A percentile compares a stretch with the other conserved stretches of the same genome.
These are phyloP conservation scores for Cryphonectria carpinicola DNA, from an alignment of 2,329 filamentous ascomycete species.

Conservation along the genomic window DNA sequence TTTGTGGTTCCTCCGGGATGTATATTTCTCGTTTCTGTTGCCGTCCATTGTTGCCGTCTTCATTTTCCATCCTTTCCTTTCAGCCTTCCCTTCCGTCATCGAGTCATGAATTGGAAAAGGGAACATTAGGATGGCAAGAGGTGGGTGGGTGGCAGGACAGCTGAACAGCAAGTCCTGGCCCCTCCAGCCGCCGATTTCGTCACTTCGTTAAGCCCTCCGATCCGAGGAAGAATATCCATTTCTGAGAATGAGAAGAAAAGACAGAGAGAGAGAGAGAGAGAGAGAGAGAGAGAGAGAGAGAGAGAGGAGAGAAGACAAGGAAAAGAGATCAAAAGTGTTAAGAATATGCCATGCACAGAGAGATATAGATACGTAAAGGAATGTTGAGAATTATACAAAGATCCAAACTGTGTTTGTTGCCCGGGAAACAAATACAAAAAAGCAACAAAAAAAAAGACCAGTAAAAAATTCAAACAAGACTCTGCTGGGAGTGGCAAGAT, in stretches of 20 bases:
- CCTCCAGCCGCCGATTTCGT: slow-evolving; percentile 9
- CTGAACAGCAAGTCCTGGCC: background rate
- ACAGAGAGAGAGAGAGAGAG: too few species aligned
- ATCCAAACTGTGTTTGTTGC: slow-evolving; percentile 9
- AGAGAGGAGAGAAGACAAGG: background rate
- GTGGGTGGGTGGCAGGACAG: background rate
- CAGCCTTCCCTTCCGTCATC: slow-evolving; percentile 32
- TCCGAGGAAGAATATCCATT: background rate
- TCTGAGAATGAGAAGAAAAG: background rate
- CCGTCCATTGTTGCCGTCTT: slow-evolving; percentile 17
- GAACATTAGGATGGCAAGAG: slow-evolving; percentile 6
- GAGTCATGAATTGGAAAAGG: slow-evolving; percentile 25
- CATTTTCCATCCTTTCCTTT: slow-evolving; percentile 19
- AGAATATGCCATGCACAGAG: background rate
- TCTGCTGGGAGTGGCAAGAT: slow-evolving; percentile 1
- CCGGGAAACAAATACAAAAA: background rate
- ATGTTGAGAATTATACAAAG: slow-evolving; percentile 19
- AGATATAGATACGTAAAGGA: slow-evolving; percentile 5
- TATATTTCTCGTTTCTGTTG: slow-evolving; percentile 18
- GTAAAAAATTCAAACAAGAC: background rate
- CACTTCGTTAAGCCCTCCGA: slow-evolving; percentile 4
- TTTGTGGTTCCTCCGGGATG: slow-evolving; percentile 10
- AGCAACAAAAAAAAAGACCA: background rate
- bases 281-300: too few species aligned
- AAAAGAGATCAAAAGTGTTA: slow-evolving; percentile 5